These are phyloP conservation scores for Allium cepa DNA, from an alignment of 106 monocot species.

Conservation along the genomic window DNA sequence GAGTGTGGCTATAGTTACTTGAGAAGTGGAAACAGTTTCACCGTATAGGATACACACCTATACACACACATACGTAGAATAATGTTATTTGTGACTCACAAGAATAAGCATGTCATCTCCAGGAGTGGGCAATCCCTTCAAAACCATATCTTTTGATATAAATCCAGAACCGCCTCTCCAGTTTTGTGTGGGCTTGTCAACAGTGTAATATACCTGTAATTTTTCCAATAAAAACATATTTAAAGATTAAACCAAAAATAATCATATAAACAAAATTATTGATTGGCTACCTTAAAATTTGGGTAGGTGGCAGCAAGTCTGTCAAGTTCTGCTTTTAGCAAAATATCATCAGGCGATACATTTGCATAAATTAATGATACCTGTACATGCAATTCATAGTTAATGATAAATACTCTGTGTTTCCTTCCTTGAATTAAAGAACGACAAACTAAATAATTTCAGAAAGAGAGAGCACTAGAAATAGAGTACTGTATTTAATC, in stretches of 20 bases:
- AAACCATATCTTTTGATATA: conserved; percentile 71
- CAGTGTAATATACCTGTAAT: conserved; percentile 78
- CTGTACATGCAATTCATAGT: conserved; percentile 13
- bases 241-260: background rate
- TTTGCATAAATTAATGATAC: conserved; percentile 85
- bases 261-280: background rate
- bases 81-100: conserved; percentile 35
- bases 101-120: conserved; percentile 75
- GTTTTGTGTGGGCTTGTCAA: conserved; percentile 68
- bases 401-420: too few relatives aligned
- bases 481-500: background rate
- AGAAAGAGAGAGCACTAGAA: background rate
- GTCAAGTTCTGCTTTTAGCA: conserved; percentile 81
- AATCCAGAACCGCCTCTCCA: conserved; percentile 88
- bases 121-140: conserved; percentile 81
- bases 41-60: too few relatives aligned
- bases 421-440: too few relatives aligned
- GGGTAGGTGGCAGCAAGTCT: conserved; percentile 73
- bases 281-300: conserved; percentile 73
- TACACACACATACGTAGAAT: too few relatives aligned
- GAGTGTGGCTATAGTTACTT: too few relatives aligned
- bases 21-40: too few relatives aligned
- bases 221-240: background rate
- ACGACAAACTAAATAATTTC: background rate
- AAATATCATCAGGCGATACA: conserved; percentile 80